These are phyloP conservation scores for Russula abietina DNA, from an alignment of 768 basidiomycete species.

Conservation along the genomic window DNA sequence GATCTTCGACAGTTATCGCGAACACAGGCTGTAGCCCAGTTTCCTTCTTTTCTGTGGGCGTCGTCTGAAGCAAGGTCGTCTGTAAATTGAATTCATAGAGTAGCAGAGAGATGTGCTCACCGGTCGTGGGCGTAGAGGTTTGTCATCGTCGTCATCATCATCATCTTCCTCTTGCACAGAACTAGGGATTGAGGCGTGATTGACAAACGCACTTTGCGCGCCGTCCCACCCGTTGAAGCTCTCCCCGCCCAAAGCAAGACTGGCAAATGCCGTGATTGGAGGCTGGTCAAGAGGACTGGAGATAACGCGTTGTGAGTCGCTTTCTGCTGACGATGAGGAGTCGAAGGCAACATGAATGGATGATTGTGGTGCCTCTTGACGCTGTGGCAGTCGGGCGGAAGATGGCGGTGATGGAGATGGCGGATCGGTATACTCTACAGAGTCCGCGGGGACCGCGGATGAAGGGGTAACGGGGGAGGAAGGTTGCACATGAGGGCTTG, in stretches of 20 bases:
- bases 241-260: constrained; percentile 46
- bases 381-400: constrained; percentile 22
- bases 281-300: constrained; percentile 32
- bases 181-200: constrained; percentile 29
- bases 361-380: constrained; percentile 19
- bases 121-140: constrained; percentile 28
- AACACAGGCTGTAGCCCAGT: constrained; percentile 65
- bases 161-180: constrained; percentile 15
- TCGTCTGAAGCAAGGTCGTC: constrained; percentile 7
- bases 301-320: constrained; percentile 23
- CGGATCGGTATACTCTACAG: constrained; percentile 16
- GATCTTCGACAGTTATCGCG: constrained; percentile 88
- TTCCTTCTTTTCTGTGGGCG: constrained; percentile 30
- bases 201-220: constrained; percentile 26
- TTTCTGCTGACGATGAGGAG: constrained; percentile 2
- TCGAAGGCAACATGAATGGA: constrained; percentile 9
- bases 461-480: constrained; percentile 17
- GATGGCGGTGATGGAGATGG: constrained; percentile 19
- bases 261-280: constrained; percentile 34
- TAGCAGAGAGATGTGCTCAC: constrained; percentile 26
- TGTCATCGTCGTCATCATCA: constrained; percentile 33
- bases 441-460: background rate
- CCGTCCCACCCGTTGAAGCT: constrained; percentile 47
- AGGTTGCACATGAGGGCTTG: background rate
- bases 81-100: background rate